phyloP scores from a whole-genome alignment of 768 basidiomycete species.

The Lactifluus subvellereus region DNA sequence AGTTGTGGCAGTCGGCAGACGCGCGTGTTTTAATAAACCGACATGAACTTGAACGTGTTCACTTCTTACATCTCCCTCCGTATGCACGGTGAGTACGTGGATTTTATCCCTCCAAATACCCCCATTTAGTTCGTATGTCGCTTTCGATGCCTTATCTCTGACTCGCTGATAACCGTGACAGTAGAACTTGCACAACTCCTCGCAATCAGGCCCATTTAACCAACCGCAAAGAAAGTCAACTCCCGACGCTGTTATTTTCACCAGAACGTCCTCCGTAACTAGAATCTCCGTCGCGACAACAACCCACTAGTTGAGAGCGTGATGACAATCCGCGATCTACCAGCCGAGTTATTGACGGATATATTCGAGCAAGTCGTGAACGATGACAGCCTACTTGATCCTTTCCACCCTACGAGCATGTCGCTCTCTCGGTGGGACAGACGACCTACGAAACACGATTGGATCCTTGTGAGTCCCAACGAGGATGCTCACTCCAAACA shows the following conservation, averaged over 20 bases:
- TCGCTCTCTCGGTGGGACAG: constrained; percentile 63
- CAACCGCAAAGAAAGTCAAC: not conserved
- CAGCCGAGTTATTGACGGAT: constrained; percentile 62
- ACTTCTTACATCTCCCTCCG: not conserved
- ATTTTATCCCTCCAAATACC: not conserved
- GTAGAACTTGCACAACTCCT: not conserved
- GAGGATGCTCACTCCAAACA: constrained; percentile 56
- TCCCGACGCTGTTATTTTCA: not conserved
- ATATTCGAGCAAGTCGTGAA: constrained; percentile 70
- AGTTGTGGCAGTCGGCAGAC: not conserved
- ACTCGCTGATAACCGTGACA: not conserved
- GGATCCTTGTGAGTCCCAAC: constrained; percentile 55
- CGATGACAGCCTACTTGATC: constrained; percentile 62
- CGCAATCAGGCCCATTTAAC: not conserved
- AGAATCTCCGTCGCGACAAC: not conserved
- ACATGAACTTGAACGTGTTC: not conserved
- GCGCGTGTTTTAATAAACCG: not conserved
- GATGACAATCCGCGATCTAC: constrained; percentile 37
- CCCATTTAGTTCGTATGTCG: no score
- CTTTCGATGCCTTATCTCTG: not conserved
- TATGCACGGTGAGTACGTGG: constrained; percentile 1
- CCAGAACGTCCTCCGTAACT: not conserved
- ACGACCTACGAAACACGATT: constrained; percentile 38
- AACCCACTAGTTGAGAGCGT: not conserved
- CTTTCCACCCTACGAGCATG: constrained; percentile 55